Base-by-base conservation (phyloP, 1,139 yeast genomes). In the Magnusiomyces magnusii region DNA sequence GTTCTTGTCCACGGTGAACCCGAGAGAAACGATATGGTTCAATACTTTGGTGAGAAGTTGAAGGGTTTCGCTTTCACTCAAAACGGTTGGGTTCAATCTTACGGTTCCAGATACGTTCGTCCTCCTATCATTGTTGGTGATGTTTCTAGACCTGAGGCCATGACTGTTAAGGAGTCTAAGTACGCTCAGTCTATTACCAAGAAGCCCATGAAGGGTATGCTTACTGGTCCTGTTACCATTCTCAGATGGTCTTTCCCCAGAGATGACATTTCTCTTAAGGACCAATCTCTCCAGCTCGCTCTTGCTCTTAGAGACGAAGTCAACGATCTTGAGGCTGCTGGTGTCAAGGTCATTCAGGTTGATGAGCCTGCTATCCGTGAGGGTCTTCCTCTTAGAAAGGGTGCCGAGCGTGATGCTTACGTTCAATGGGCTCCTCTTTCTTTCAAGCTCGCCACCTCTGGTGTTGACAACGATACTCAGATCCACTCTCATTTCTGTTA, bases 241-340 rank as follows among this genome's bases (percentile, higher is more conserved):
- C 86, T 93, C 77, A 90, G 99, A 86, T 93, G 99, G 99, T 93
- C 99, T 72, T 93, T 93, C 98, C 99, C 99, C 81, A 90, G 99
- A 86, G 95, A 92, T 76, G 99, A 93, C 73, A 87, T 93, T 69
- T 83, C 96, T 67, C 95, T 89, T 80, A 85, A 89, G 82, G 82
- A 85, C 68, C 99, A 93, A 83, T 92, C 98, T 71, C 84, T 89
- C 77, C 99, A 93, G 84, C 87, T 93, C 76, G 96, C 96, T 75
- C 83, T 93, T 73, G 98, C 98, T 71, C 84, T 93, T 75, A 90
- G 99, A 82, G 99, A 93, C 73, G 99, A 93, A 83, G 99, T 93
- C 71, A 82, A 86, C 73, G 99, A 93, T 77, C 89, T 93, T 78
- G 99, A 93, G 84, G 87, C 88, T 71, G 99, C 98, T 66, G 98